Percentiles rank a stretch among this genome's conserved stretches.
Conservation (phyloP, 768 basidiomycete species). For the Candolleomyces aberdarensis region DNA sequence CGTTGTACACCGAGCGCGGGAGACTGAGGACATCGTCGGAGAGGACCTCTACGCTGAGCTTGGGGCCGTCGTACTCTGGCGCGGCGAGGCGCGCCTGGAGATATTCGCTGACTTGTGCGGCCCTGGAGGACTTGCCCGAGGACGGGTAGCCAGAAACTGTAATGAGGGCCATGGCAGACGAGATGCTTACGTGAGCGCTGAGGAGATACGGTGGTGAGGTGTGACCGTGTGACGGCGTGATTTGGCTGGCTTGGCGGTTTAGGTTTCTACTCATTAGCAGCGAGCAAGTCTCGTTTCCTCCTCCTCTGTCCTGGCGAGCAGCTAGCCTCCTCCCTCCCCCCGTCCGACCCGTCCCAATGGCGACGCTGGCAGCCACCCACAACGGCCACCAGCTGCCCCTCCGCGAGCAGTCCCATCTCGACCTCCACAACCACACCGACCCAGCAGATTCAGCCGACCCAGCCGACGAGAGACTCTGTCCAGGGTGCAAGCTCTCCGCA, state of each 20-base stretch:
- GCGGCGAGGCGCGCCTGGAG: slow-evolving; percentile 53
- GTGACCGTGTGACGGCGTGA: slow-evolving; percentile 3
- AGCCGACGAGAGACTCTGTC: slow-evolving; percentile 64
- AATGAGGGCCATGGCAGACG: slow-evolving; percentile 75
- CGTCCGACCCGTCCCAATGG: slow-evolving; percentile 6
- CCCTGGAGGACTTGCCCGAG: slow-evolving; percentile 82
- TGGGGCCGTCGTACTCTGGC: slow-evolving; percentile 51
- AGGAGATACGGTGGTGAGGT: background rate
- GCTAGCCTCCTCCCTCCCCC: background rate
- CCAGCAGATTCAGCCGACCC: slow-evolving; percentile 20
- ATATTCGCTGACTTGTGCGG: slow-evolving; percentile 55
- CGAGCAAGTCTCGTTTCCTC: slow-evolving; percentile 8
- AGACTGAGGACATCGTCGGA: slow-evolving; percentile 75
- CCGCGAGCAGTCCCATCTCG: slow-evolving; percentile 35
- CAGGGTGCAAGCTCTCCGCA: slow-evolving; percentile 79
- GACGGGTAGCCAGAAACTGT: slow-evolving; percentile 87
- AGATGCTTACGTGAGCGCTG: background rate
- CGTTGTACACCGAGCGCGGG: slow-evolving; percentile 65
- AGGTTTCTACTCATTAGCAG: background rate
- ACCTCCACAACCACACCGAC: slow-evolving; percentile 23
- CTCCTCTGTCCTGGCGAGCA: background rate
- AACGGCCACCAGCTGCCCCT: slow-evolving; percentile 24
- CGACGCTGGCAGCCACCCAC: slow-evolving; percentile 21
- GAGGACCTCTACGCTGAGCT: slow-evolving; percentile 44
- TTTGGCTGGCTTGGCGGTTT: background rate